Evolutionary conservation across 225 moss, liverwort and hornwort species (phyloP).

Genomic region (Physcomitrium patens): DNA sequence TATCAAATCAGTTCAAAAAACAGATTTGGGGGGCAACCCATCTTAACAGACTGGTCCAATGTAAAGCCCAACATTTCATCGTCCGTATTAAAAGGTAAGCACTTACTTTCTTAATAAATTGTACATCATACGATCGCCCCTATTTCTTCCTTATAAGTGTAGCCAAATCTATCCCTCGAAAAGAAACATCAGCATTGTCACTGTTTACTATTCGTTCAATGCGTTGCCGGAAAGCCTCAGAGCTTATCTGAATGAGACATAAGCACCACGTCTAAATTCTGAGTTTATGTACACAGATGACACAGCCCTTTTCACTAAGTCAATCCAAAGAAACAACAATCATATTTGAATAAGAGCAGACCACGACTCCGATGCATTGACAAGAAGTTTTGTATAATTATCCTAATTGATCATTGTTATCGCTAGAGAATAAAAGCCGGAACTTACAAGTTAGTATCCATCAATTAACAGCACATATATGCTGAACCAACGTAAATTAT

Average conservation of each 20-base stretch:
- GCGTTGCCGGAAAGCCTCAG: conserved; percentile 56
- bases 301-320: not conserved
- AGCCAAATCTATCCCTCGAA: conserved; percentile 74
- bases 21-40: not conserved
- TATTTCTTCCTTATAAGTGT: conserved; percentile 71
- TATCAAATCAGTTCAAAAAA: not conserved
- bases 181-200: conserved; percentile 65
- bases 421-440: too few relatives aligned
- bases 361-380: too few relatives aligned
- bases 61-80: not conserved
- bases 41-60: not conserved
- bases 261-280: not conserved
- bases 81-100: not conserved
- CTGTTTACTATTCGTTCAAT: conserved; percentile 69
- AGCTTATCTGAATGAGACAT: conserved; percentile 42
- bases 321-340: not conserved
- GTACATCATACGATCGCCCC: conserved; percentile 77
- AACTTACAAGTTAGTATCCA: too few relatives aligned
- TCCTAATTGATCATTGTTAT: too few relatives aligned
- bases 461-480: not conserved
- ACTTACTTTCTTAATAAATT: conserved; percentile 67
- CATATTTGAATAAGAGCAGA: too few relatives aligned
- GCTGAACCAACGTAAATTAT: not conserved
- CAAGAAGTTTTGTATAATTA: too few relatives aligned
- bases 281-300: not conserved